Evolutionary conservation across 768 basidiomycete genomes (phyloP), one percentile per base, ranked within the genome.

Genomic region (Suillus lakei): DNA sequence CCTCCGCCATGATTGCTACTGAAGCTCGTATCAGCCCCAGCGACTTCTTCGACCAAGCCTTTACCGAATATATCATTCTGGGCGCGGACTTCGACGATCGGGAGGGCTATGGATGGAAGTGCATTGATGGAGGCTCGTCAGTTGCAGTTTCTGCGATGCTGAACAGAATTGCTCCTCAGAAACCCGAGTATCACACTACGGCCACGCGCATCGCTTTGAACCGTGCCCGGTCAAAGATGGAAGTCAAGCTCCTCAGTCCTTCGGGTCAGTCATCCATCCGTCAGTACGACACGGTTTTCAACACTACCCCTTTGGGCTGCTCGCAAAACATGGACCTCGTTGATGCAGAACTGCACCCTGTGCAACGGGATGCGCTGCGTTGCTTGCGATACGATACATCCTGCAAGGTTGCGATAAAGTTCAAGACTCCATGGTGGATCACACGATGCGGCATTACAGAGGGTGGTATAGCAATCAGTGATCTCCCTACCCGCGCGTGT

Each of bases 401-500:
- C 16, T 39, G 56, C 38, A 59, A 39, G 10, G 26, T 59, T 26
- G 56, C 56, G 10, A 59, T 39, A 5, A 59, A 59, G 56, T 59
- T 59, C 56, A 39, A 28, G 16, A 59, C 56, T 10, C 10, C 56
- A 26, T 59, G 56, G 56, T 59, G 56, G 56, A 59, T 59, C 26
- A 26, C 38, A 18, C 26, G 32, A 9, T 59, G 38, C 38, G 26
- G 38, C 16, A 59, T 59, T 26, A 39, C 38, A 18, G 10, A 58
- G 26, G 38, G 56, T 12, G 38, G 56, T 18, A 18, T 18, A 26
- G 26, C 56, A 16, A 2, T 26, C 23, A 5, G 56, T 28, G 56
- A 58, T 58, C 26, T 58, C 26, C 26, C 26, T 28, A 38, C 28
- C 36, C 56, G 9, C 23, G 15, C n/a, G 26, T 58, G 56, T 26